Percentiles rank a stretch among this genome's conserved stretches.
Conservation (phyloP, 2,329 filamentous ascomycete species). For the Colletotrichum sp. region DNA sequence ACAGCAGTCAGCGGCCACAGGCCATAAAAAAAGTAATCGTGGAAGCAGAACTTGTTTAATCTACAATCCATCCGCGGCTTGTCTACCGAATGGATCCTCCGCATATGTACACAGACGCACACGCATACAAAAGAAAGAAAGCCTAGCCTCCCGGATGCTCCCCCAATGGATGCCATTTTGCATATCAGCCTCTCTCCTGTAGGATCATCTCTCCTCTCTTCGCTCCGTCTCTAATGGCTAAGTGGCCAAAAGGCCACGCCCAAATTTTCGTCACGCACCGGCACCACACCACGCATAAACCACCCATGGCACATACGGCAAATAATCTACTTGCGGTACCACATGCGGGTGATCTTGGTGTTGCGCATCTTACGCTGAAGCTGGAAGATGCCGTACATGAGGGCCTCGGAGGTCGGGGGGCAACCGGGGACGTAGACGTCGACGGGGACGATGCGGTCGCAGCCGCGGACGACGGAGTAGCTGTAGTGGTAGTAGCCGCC, state of each 20-base stretch:
- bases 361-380: constrained; percentile 78
- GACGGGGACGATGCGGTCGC: constrained; percentile 78
- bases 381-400: constrained; percentile 76
- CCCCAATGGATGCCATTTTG: neutral
- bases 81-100: constrained; percentile 17
- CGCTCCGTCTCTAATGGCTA: neutral
- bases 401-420: constrained; percentile 65
- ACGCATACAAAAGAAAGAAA: constrained; percentile 16
- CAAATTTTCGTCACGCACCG: neutral
- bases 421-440: constrained; percentile 83
- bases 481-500: constrained; percentile 89
- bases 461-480: constrained; percentile 75
- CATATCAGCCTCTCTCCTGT: neutral
- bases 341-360: constrained; percentile 60
- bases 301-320: neutral
- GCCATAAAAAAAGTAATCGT: neutral
- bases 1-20: neutral
- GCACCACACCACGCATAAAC: neutral
- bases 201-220: neutral
- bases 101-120: constrained; percentile 21
- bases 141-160: neutral
- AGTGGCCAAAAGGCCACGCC: neutral
- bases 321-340: constrained; percentile 58
- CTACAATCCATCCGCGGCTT: constrained; percentile 20
- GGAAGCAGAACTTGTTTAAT: constrained; percentile 19